phyloP scores from a whole-genome alignment of 768 basidiomycete genomes.

The Pholiota molesta region DNA sequence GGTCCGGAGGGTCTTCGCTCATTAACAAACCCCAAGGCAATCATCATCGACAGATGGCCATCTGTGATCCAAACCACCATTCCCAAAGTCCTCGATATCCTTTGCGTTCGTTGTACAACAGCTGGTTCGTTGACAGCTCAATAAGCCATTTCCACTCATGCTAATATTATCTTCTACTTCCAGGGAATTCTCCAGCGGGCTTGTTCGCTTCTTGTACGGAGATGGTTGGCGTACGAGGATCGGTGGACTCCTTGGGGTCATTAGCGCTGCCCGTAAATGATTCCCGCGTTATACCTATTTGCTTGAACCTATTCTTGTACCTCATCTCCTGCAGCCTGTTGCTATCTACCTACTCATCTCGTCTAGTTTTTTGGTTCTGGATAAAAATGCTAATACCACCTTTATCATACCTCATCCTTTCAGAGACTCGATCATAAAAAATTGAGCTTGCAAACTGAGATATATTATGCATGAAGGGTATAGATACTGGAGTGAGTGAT shows the following conservation, averaged over 20 bases:
- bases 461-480: slow-evolving; percentile 1
- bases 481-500: neutral
- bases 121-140: slow-evolving; percentile 59
- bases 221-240: slow-evolving; percentile 53
- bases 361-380: neutral
- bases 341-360: neutral
- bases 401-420: neutral
- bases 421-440: neutral
- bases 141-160: neutral
- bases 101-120: slow-evolving; percentile 66
- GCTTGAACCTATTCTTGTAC: neutral
- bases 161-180: slow-evolving; percentile 1
- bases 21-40: slow-evolving; percentile 86
- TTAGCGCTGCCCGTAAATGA: slow-evolving; percentile 32
- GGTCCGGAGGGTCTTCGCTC: slow-evolving; percentile 93
- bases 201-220: slow-evolving; percentile 55
- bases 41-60: slow-evolving; percentile 87
- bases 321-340: neutral
- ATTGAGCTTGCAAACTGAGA: neutral
- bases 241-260: slow-evolving; percentile 42
- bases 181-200: slow-evolving; percentile 55
- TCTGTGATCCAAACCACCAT: slow-evolving; percentile 82
- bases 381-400: neutral
- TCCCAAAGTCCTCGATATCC: slow-evolving; percentile 85
- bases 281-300: neutral